Conservation (phyloP, 1,139 yeast species). For the Insectozyma bohioensis region DNA sequence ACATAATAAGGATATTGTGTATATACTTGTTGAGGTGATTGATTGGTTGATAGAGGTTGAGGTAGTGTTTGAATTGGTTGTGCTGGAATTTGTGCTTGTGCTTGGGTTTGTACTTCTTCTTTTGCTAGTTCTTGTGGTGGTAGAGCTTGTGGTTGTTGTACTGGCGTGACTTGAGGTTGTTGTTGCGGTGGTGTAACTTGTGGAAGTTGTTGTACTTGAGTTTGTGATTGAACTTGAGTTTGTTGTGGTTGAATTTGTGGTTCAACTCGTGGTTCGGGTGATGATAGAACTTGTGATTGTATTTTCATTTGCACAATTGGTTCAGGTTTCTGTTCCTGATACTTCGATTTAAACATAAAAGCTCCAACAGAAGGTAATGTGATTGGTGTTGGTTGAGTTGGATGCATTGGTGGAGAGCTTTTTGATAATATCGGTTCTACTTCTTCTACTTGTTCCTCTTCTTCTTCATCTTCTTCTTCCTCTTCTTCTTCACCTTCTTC, state of each 20-base stretch:
- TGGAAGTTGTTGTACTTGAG: constrained; percentile 1
- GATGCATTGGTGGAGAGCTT: constrained; percentile 1
- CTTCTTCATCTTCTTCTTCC: constrained; percentile 2
- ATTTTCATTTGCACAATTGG: too few species aligned
- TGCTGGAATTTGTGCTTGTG: constrained; percentile 1
- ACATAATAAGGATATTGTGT: neutral
- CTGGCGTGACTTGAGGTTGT: too few species aligned
- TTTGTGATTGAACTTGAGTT: constrained; percentile 2
- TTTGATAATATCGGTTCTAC: constrained; percentile 9
- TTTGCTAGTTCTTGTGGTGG: constrained; percentile 1
- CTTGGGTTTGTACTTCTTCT: neutral
- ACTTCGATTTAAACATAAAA: too few species aligned
- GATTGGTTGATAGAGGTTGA: constrained; percentile 1
- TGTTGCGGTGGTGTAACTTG: constrained; percentile 1
- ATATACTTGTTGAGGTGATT: constrained; percentile 3
- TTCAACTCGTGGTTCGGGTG: constrained; percentile 2
- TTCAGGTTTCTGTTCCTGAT: too few species aligned
- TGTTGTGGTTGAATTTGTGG: constrained; percentile 1
- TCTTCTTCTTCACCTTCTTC: constrained; percentile 7
- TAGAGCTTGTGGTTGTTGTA: constrained; percentile 3
- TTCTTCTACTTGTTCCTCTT: constrained; percentile 10
- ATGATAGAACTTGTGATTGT: neutral
- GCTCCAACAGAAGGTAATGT: too few species aligned
- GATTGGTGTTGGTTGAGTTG: too few species aligned
- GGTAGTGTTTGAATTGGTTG: constrained; percentile 2